Evolutionary conservation across 2,329 filamentous ascomycete species (phyloP), one percentile per base, ranked within the genome.

Genomic region (Monosporascus sp.): DNA sequence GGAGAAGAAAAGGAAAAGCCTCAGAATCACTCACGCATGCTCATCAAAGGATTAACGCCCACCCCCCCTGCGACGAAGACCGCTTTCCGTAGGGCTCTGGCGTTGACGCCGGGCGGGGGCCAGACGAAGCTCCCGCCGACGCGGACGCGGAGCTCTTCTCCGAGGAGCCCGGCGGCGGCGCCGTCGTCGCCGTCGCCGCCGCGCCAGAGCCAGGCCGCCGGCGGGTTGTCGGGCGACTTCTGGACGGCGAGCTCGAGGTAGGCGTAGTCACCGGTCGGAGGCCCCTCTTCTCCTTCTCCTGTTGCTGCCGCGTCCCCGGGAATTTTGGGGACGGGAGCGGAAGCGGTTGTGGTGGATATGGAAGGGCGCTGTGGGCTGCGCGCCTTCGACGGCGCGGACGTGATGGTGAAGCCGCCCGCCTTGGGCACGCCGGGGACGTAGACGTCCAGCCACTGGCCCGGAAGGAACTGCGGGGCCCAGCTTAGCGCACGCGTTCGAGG

Each of bases 401-500:
- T 93, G 58, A 96, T 88, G 43, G 91, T 96, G 75, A 96, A 96
- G 54, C 91, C 91, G 37, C 91, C 91, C 3, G 89, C 85, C 66
- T 87, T 84, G 44, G 78, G 63, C 45, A 89, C 72, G 38, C 74
- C 76, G 1, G 91, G 90, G 51, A 91, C 80, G 67, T 88, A 86
- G 7, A 91, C 85, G 68, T 96, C 91, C 52, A 96, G 79, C 89
- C 91, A 96, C 76, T 96, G 91, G 51, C 91, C 91, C 5, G 91
- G 84, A 6, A 85, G 77, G 71, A 94, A 95, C 78, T 88, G 69
- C 44, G 71, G 65, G 31, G 31, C 9, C 46, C 17, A 26, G 41
- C 38, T 41, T 44, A 18, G 45, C 7, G 14, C 7, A 14, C 5
- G 31, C 31, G 9, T 14, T 35, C 31, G 31, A 35, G 31, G 31